Evolutionary conservation across 768 basidiomycete species (phyloP).

Genomic region (Hericium erinaceus): DNA sequence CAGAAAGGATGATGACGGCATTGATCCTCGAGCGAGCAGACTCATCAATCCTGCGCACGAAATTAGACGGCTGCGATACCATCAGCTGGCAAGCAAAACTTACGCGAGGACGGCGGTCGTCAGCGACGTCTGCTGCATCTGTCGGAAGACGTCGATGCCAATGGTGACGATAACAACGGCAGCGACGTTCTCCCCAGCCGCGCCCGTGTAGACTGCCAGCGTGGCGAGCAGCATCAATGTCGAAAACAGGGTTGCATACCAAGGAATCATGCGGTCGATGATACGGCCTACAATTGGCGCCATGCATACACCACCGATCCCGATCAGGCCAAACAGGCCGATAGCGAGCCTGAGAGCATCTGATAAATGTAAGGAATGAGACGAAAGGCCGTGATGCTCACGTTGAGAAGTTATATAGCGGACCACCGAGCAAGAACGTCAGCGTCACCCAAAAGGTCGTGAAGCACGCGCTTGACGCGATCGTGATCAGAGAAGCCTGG

Average conservation of each 20-base stretch:
- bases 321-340: constrained; percentile 34
- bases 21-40: constrained; percentile 2
- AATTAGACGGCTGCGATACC: neutral
- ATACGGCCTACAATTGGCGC: constrained; percentile 12
- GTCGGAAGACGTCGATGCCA: constrained; percentile 25
- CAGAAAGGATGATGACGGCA: constrained; percentile 6
- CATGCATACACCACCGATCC: constrained; percentile 23
- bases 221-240: constrained; percentile 14
- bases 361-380: neutral
- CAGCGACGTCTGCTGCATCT: constrained; percentile 26
- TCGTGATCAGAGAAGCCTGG: constrained; percentile 53
- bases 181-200: constrained; percentile 23
- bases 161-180: constrained; percentile 26
- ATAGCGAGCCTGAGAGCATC: constrained; percentile 20
- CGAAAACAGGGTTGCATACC: constrained; percentile 28
- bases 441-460: constrained; percentile 42
- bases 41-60: neutral
- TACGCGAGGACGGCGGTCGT: constrained; percentile 3
- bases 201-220: constrained; percentile 22
- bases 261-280: constrained; percentile 23
- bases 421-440: constrained; percentile 72
- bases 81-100: neutral
- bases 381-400: constrained; percentile 17
- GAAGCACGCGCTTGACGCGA: constrained; percentile 51
- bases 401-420: constrained; percentile 73